A percentile compares a stretch with the other conserved stretches of the same genome.
phyloP scores from a whole-genome alignment of 2,329 filamentous ascomycete species.

The Niveomyces coronatus region DNA sequence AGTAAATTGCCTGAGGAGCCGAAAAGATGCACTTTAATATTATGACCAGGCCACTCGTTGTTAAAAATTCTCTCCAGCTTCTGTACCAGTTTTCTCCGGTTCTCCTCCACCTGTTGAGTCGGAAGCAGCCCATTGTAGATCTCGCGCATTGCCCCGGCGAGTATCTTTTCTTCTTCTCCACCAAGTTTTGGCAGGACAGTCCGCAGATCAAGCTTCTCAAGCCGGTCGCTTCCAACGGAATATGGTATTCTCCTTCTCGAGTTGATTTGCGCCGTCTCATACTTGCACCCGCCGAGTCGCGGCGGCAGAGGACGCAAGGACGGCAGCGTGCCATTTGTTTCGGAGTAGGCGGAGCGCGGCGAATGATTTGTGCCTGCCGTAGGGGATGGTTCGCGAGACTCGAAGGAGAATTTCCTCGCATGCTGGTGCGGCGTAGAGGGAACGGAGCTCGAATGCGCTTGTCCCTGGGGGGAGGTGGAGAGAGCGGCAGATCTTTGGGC shows the following conservation, averaged over 20 bases:
- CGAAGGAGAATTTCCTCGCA: constrained; percentile 70
- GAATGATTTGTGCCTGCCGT: constrained; percentile 69
- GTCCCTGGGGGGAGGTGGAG: constrained; percentile 19
- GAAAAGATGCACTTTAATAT: constrained; percentile 88
- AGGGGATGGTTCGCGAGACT: constrained; percentile 71
- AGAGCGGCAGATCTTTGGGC: constrained; percentile 20
- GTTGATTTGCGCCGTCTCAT: constrained; percentile 75
- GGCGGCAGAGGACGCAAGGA: constrained; percentile 56
- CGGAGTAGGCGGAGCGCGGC: constrained; percentile 81
- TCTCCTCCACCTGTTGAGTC: constrained; percentile 65
- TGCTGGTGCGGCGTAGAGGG: constrained; percentile 90
- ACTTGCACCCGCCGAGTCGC: constrained; percentile 60
- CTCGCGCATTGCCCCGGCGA: constrained; percentile 75
- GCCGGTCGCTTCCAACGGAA: constrained; percentile 67
- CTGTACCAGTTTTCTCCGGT: constrained; percentile 64
- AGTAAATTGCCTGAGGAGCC: constrained; percentile 95
- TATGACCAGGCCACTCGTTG: constrained; percentile 79
- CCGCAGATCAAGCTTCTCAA: constrained; percentile 61
- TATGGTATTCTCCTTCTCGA: constrained; percentile 86
- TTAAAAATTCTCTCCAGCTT: constrained; percentile 87
- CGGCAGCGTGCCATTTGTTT: constrained; percentile 66
- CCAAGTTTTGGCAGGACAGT: constrained; percentile 63
- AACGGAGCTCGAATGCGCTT: constrained; percentile 69
- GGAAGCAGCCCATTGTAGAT: constrained; percentile 81
- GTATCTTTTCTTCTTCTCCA: constrained; percentile 60